These are phyloP conservation scores for Plasmodium falciparum DNA, from an alignment of 169 alveolate species.

Conservation along the genomic window DNA sequence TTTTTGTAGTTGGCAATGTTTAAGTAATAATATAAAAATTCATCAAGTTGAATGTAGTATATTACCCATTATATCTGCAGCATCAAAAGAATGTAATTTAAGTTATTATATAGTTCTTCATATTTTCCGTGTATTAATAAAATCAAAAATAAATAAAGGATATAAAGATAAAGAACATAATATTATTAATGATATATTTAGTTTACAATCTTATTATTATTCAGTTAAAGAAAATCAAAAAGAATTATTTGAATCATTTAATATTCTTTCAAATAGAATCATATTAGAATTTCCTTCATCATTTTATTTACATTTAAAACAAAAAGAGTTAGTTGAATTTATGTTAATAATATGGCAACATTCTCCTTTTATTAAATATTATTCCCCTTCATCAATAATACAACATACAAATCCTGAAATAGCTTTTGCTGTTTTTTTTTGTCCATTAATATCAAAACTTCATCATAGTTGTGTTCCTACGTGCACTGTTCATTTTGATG, in stretches of 20 bases:
- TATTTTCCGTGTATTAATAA: constrained; percentile 78
- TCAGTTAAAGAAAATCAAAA: constrained; percentile 82
- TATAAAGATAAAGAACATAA: constrained; percentile 63
- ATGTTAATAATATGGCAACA: constrained; percentile 87
- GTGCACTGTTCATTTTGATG: constrained; percentile 83
- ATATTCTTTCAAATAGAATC: constrained; percentile 83
- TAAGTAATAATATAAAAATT: constrained; percentile 85
- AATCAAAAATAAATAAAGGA: constrained; percentile 78
- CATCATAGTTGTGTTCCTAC: constrained; percentile 92
- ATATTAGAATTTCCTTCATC: constrained; percentile 83
- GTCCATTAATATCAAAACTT: constrained; percentile 78
- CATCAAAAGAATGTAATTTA: constrained; percentile 81
- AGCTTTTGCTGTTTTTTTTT: constrained; percentile 86
- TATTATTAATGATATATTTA: constrained; percentile 79
- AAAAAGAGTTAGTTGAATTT: constrained; percentile 83
- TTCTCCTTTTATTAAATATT: constrained; percentile 83
- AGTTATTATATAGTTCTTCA: constrained; percentile 79
- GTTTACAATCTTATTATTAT: constrained; percentile 78
- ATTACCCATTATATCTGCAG: constrained; percentile 82
- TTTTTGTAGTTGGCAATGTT: constrained; percentile 91
- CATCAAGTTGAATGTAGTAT: constrained; percentile 90
- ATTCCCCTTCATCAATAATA: constrained; percentile 84
- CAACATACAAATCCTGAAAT: constrained; percentile 81
- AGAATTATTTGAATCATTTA: constrained; percentile 75
- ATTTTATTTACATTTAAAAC: constrained; percentile 85